Evolutionary conservation across 129 eudicot species (phyloP), one percentile per base, ranked within the genome.

Genomic region (Ambrosia trifida): DNA sequence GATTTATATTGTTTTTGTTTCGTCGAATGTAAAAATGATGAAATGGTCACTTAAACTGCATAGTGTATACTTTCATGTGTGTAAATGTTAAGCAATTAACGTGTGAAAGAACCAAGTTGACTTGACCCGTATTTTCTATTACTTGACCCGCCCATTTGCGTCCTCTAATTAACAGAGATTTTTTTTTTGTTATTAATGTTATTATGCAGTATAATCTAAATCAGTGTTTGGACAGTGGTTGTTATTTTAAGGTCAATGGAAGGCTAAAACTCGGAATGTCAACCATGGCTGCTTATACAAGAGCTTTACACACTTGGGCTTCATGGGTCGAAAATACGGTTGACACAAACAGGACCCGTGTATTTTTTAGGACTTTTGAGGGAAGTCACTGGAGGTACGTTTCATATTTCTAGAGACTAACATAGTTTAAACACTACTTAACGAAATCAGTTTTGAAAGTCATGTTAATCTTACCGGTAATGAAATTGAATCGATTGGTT

Each of bases 311-410:
- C 28, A 94, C 98, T 31, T 94, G 98, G 98, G 80, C 87, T 31
- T 89, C 96, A 13, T 94, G 98, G 98, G 84, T 84, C 66, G 86
- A 94, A 66, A 78, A 72, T 32, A 78, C 28, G 77, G 72, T 94
- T 35, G 79, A 89, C 70, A 82, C 92, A 32, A 81, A 82, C 69
- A 78, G 86, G 66, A 94, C 98, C 24, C 87, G 73, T 17, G 95
- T 94, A 54, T 87, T 89, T 79, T 89, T 94, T 72, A 85, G 96
- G 70, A 94, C 98, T 6, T 94, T 89, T 77, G 98, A 94, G 64
- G 76, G 96, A 66, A 74, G 90, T 65, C 96, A 94, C 60, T 94
- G 98, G 98, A 94, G 98, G 98, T 93, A 24, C 13, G 12, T 57
- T 38, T 35, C 28, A 12, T 16, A 32, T 5, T 7, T n/a, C 16